These are phyloP conservation scores for Boletus reticulatus DNA, from an alignment of 768 basidiomycete genomes.

Conservation along the genomic window DNA sequence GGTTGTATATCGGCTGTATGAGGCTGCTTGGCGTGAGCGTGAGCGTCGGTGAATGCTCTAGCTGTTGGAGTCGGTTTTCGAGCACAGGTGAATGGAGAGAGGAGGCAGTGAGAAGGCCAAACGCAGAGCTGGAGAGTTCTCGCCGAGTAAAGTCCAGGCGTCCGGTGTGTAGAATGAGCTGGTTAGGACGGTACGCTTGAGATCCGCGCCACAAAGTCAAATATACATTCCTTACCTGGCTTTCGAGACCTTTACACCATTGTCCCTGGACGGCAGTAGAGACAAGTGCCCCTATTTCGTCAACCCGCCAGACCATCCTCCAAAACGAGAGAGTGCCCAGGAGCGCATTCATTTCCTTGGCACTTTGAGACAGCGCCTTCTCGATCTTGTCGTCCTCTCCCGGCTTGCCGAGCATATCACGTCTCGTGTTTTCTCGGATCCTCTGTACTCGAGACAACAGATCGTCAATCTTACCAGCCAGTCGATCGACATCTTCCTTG, in stretches of 20 bases:
- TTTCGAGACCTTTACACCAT: conserved; percentile 49
- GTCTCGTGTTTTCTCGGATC: conserved; percentile 33
- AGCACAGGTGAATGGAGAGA: conserved; percentile 53
- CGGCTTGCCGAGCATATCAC: conserved; percentile 38
- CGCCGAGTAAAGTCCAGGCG: conserved; percentile 49
- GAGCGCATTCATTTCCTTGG: conserved; percentile 29
- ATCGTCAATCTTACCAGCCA: conserved; percentile 34
- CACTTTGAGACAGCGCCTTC: conserved; percentile 27
- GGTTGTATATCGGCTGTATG: conserved; percentile 46
- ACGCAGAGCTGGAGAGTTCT: conserved; percentile 40
- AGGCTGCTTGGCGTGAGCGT: conserved; percentile 45
- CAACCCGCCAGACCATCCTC: conserved; percentile 39
- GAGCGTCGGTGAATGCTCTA: conserved; percentile 45
- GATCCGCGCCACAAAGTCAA: background rate
- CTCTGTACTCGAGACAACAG: conserved; percentile 41
- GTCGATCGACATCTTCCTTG: conserved; percentile 34
- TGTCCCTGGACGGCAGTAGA: conserved; percentile 29
- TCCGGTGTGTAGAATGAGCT: conserved; percentile 70
- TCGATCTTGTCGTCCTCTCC: conserved; percentile 21
- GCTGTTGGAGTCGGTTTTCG: conserved; percentile 55
- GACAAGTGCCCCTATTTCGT: conserved; percentile 38
- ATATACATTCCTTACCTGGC: conserved; percentile 37
- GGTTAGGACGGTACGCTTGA: background rate
- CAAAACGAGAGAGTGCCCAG: conserved; percentile 38
- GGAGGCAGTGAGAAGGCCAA: conserved; percentile 37